phyloP scores from a whole-genome alignment of 2,329 filamentous ascomycete species.

The Xylaria digitata region DNA sequence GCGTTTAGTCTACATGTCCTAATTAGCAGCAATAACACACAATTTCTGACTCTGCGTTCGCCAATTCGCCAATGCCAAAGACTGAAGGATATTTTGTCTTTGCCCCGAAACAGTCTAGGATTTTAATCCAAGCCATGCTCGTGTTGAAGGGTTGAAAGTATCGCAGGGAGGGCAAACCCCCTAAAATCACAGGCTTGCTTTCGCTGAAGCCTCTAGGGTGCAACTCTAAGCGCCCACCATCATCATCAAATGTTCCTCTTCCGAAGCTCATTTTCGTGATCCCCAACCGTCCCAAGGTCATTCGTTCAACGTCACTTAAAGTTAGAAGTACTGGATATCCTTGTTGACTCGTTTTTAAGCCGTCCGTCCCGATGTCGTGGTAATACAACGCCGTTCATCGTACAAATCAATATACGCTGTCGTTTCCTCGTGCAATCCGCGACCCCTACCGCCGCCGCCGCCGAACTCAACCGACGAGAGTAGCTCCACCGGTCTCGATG shows the following conservation, averaged over 20 bases:
- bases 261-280: slow-evolving; percentile 12
- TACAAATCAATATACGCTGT: slow-evolving; percentile 32
- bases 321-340: slow-evolving; percentile 19
- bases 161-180: background rate
- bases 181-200: background rate
- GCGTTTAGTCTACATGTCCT: slow-evolving; percentile 7
- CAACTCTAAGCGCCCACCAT: background rate
- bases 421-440: slow-evolving; percentile 17
- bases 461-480: slow-evolving; percentile 59
- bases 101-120: slow-evolving; percentile 15
- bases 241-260: slow-evolving; percentile 22
- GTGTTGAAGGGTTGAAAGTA: slow-evolving; percentile 15
- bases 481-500: slow-evolving; percentile 90
- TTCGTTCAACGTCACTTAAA: slow-evolving; percentile 19
- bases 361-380: slow-evolving; percentile 29
- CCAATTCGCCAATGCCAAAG: slow-evolving; percentile 16
- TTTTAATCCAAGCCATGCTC: slow-evolving; percentile 4
- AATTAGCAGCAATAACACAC: slow-evolving; percentile 15
- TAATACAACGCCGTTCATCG: slow-evolving; percentile 38
- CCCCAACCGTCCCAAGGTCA: slow-evolving; percentile 7
- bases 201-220: background rate
- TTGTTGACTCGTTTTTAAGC: slow-evolving; percentile 19
- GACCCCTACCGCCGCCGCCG: background rate
- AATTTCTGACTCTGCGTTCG: slow-evolving; percentile 8
- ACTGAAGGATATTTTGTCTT: slow-evolving; percentile 17